Evolutionary conservation across 148 eudicot species (phyloP).

Genomic region (Chenopodium formosanum): DNA sequence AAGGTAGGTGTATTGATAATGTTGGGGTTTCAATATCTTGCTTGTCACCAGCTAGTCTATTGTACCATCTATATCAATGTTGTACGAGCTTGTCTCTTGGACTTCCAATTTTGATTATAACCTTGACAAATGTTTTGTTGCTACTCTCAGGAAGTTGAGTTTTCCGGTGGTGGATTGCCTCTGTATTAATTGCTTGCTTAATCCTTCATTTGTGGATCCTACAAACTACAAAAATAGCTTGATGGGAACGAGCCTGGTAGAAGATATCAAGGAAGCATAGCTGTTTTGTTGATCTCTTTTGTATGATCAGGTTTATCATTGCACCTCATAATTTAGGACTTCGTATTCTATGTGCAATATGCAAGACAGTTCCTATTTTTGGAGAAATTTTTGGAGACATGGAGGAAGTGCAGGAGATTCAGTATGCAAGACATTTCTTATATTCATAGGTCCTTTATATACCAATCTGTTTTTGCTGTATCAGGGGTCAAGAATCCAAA

Average conservation of each 20-base stretch:
- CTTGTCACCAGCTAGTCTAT: background rate
- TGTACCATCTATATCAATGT: background rate
- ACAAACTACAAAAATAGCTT: conserved; percentile 10
- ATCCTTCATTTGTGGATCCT: background rate
- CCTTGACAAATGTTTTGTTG: conserved; percentile 5
- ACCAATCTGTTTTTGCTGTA: background rate
- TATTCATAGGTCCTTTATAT: background rate
- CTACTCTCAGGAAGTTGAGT: conserved; percentile 72
- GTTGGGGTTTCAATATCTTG: background rate
- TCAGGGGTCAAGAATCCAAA: background rate
- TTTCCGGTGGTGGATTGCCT: conserved; percentile 76
- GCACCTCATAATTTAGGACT: background rate
- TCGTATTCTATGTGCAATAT: background rate
- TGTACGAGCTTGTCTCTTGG: background rate
- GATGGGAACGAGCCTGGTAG: background rate
- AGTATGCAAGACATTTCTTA: background rate
- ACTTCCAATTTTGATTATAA: background rate
- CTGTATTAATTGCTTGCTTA: conserved; percentile 26
- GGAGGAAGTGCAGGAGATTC: background rate
- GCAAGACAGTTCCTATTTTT: background rate
- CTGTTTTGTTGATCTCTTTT: background rate
- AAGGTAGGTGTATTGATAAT: background rate
- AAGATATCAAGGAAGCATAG: background rate
- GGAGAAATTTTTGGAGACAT: background rate
- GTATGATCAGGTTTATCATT: background rate